Percentiles rank a stretch among this genome's conserved stretches.
Evolutionary conservation across 2,329 filamentous ascomycete genomes (phyloP).

Genomic region (Trichoderma harzianum): DNA sequence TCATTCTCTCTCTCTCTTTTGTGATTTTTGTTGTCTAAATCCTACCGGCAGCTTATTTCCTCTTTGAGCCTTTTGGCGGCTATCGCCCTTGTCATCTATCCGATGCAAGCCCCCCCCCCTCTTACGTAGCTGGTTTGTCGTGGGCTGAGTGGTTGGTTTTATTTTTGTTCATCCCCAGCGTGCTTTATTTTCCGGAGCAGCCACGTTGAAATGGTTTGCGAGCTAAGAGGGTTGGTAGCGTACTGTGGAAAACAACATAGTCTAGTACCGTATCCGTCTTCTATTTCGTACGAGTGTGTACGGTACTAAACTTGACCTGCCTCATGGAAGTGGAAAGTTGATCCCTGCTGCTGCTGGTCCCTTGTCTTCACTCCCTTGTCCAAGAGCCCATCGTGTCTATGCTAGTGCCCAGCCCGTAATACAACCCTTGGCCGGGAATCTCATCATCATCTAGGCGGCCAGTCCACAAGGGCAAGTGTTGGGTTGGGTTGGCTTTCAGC

Average conservation of each 20-base stretch:
- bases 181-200: neutral
- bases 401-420: neutral
- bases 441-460: neutral
- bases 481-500: neutral
- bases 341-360: neutral
- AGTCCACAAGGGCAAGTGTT: neutral
- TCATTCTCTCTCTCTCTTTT: neutral
- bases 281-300: neutral
- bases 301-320: neutral
- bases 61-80: neutral
- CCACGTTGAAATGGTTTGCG: neutral
- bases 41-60: neutral
- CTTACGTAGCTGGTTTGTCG: neutral
- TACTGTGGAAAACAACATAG: neutral
- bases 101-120: neutral
- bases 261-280: neutral
- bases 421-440: neutral
- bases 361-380: neutral
- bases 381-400: neutral
- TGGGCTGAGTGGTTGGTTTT: neutral
- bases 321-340: neutral
- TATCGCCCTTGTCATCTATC: neutral
- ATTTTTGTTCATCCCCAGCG: neutral
- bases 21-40: neutral
- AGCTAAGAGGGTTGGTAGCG: neutral